Evolutionary conservation across 2,329 filamentous ascomycete genomes (phyloP), one percentile per base, ranked within the genome.

Genomic region (Alternaria burnsii): DNA sequence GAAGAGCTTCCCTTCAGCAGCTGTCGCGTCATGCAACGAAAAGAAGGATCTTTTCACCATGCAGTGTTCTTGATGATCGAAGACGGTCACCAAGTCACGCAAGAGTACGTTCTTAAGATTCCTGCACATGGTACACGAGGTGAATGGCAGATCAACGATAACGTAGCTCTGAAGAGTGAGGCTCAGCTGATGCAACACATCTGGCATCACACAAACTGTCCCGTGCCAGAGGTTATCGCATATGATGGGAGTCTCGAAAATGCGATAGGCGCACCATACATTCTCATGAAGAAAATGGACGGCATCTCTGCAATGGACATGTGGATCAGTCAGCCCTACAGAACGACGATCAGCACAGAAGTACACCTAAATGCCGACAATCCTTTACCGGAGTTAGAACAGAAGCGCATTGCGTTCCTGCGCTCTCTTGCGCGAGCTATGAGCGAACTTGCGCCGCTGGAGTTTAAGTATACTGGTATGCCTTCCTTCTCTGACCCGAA

Each of bases 221-320:
- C 66, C 1, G 52, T 72, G 2, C 68, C 70, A 3, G 44, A 57
- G 10, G 47, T 69, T 40, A 26, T 69, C 20, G 59, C 52, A 10
- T 71, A 62, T 36, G 61, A 69, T 32, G 34, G 47, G 2, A 46
- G 51, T 7, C 20, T 62, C 11, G 24, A 65, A 7, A 73, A 70
- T 38, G 32, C 26, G 4, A 60, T 71, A 30, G 43, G 56, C 3
- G 59, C 59, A 11, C 71, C 71, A 11, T 72, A 61, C 41, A 65
- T 70, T 14, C 40, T 72, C 12, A 66, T 69, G 65, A 59, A 55
- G 28, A 55, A 51, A 38, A 12, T 71, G 4, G 1, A 56, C 5
- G 70, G 71, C n/a, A 50, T 52, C 0, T 38, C 61, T 6, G 62
- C 66, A 4, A 41, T 28, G 20, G 22, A 59, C 16, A 36, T 71